Evolutionary conservation across 441 rosid species (phyloP), one percentile per base, ranked within the genome.

Genomic region (Corymbia citriodora): DNA sequence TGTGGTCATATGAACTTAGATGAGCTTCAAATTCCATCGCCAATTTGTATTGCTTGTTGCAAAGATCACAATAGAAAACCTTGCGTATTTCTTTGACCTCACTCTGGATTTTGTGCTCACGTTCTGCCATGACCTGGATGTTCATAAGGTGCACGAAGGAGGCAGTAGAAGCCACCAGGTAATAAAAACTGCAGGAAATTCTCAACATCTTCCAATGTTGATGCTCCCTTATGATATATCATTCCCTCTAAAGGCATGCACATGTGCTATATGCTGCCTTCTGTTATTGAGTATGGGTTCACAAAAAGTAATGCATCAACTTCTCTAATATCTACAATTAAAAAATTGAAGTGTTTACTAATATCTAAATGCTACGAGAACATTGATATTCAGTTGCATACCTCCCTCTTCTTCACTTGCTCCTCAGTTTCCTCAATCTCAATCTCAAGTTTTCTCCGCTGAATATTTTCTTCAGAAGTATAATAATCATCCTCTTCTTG

Each of bases 111-210:
- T 97, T 98, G 94, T 95, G 99, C 97, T 98, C 99, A 89, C 99
- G 98, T 93, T 96, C 99, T 93, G 99, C 99, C 17, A 96, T 90
- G 90, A 97, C 99, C 99, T 97, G 99, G 95, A 98, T 98, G 95
- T 96, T 97, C 98, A 98, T 95, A 98, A 98, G 93, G 96, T 97
- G 98, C 95, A 97, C 95, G 98, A 96, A 98, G 99, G 98, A 92
- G 92, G 99, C 97, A 98, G 98, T 96, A 97, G 97, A 95, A 96
- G 96, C 98, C 97, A 95, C 99, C 99, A 96, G 97, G 97, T 96
- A 97, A 96, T 98, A 98, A 96, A 98, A 95, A 96, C 97, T 94
- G 97, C 96, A 95, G 94, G 96, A 95, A 95, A 96, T 93, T 94
- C 95, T 95, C 97, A 93, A 95, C 94, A 94, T 94, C 97, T 96